Evolutionary conservation across 1,284 basidiomycete species (phyloP).

Genomic region (Cutaneotrichosporon curvatum): DNA sequence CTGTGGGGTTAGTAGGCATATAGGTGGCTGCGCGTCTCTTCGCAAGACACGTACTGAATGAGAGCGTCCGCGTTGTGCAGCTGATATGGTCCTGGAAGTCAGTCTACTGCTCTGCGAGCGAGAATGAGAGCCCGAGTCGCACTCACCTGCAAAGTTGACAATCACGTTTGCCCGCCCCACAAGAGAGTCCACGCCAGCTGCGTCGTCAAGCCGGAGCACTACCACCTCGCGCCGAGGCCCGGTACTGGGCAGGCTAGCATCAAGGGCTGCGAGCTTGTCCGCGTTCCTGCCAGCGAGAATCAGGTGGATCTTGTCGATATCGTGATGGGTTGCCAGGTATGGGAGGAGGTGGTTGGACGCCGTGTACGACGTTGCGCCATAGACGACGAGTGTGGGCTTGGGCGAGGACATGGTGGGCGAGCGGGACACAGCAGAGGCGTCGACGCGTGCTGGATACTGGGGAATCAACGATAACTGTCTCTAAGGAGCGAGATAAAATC

Average conservation of each 20-base stretch:
- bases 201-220: constrained; percentile 24
- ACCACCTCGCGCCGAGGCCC: constrained; percentile 17
- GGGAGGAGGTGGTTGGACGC: constrained; percentile 27
- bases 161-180: constrained; percentile 27
- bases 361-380: constrained; percentile 43
- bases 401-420: not conserved
- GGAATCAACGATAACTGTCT: no score
- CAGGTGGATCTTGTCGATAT: constrained; percentile 27
- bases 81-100: constrained; percentile 29
- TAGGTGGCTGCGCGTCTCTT: not conserved
- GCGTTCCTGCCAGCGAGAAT: constrained; percentile 37
- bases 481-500: no score
- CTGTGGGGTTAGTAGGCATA: constrained; percentile 30
- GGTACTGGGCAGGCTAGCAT: constrained; percentile 8
- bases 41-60: constrained; percentile 21
- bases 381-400: constrained; percentile 34
- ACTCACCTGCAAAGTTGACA: constrained; percentile 39
- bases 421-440: no score
- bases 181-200: constrained; percentile 23
- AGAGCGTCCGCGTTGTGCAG: constrained; percentile 32
- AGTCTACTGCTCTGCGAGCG: constrained; percentile 1
- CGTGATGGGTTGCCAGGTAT: constrained; percentile 38
- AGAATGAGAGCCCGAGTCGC: not conserved
- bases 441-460: no score
- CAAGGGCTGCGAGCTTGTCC: constrained; percentile 27